These are phyloP conservation scores for Chlorella sp. DNA, from an alignment of 139 green algal genomes.

Conservation along the genomic window DNA sequence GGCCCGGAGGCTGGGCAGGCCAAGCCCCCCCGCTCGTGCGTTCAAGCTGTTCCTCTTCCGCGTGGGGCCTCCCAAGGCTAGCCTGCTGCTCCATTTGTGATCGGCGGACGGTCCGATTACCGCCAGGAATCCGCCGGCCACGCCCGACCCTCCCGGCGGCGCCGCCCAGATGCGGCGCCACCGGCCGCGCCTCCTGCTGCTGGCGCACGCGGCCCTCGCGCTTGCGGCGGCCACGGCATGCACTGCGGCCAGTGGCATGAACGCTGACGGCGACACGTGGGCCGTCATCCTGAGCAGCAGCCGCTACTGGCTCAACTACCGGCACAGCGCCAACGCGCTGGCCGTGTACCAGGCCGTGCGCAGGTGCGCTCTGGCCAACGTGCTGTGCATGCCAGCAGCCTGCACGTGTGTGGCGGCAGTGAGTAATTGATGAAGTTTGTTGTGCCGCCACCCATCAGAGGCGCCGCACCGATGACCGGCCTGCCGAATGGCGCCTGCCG, in stretches of 20 bases:
- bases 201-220: neutral
- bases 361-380: slow-evolving; percentile 23
- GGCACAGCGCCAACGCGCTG: slow-evolving; percentile 83
- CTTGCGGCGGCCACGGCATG: neutral
- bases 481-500: neutral
- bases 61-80: no score
- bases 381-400: neutral
- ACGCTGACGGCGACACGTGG: slow-evolving; percentile 71
- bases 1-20: no score
- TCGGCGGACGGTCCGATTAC: no score
- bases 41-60: no score
- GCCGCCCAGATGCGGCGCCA: no score
- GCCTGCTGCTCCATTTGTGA: no score
- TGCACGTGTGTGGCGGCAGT: no score
- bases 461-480: neutral
- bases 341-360: slow-evolving; percentile 81
- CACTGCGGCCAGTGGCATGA: neutral
- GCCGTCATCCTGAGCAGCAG: slow-evolving; percentile 82
- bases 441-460: neutral
- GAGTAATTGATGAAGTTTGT: neutral
- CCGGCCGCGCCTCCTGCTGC: slow-evolving; percentile 6
- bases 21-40: no score
- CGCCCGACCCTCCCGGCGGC: no score
- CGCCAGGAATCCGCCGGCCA: no score
- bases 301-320: slow-evolving; percentile 89